Conservation (phyloP, 2,329 filamentous ascomycete genomes). For the Aureobasidium sp. region DNA sequence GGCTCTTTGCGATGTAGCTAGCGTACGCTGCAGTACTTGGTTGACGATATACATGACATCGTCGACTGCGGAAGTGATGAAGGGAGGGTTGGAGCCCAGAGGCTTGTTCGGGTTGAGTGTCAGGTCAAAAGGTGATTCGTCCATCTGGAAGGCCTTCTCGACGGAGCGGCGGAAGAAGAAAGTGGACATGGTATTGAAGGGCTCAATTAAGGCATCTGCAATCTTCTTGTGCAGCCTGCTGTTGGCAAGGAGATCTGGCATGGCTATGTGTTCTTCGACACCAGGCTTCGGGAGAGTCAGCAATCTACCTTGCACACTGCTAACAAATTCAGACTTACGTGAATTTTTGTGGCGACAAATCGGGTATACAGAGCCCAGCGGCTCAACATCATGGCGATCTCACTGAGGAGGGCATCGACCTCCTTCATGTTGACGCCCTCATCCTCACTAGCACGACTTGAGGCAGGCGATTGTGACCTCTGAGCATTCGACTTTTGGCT, state of each 20-base stretch:
- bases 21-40: slow-evolving; percentile 75
- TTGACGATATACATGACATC: slow-evolving; percentile 99
- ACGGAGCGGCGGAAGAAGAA: slow-evolving; percentile 97
- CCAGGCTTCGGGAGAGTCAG: slow-evolving; percentile 4
- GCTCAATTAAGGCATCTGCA: slow-evolving; percentile 61
- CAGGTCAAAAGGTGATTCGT: slow-evolving; percentile 76
- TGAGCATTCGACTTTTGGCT: slow-evolving; percentile 56
- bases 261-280: slow-evolving; percentile 39
- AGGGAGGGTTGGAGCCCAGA: slow-evolving; percentile 72
- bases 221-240: slow-evolving; percentile 79
- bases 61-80: slow-evolving; percentile 91
- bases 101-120: slow-evolving; percentile 67
- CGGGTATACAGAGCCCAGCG: slow-evolving; percentile 88
- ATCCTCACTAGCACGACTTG: slow-evolving; percentile 58
- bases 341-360: slow-evolving; percentile 79
- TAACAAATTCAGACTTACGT: slow-evolving; percentile 39
- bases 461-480: slow-evolving; percentile 69
- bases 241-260: slow-evolving; percentile 68
- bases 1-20: slow-evolving; percentile 76
- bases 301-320: too few species aligned
- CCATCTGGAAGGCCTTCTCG: slow-evolving; percentile 94
- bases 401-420: slow-evolving; percentile 77
- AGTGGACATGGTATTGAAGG: slow-evolving; percentile 87
- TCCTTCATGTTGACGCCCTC: slow-evolving; percentile 96
- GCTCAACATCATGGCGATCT: slow-evolving; percentile 86